A percentile compares a stretch with the other conserved stretches of the same genome.
These are phyloP conservation scores for Graphilbum ipis-grandicollis DNA, from an alignment of 2,329 filamentous ascomycete species.

Conservation along the genomic window DNA sequence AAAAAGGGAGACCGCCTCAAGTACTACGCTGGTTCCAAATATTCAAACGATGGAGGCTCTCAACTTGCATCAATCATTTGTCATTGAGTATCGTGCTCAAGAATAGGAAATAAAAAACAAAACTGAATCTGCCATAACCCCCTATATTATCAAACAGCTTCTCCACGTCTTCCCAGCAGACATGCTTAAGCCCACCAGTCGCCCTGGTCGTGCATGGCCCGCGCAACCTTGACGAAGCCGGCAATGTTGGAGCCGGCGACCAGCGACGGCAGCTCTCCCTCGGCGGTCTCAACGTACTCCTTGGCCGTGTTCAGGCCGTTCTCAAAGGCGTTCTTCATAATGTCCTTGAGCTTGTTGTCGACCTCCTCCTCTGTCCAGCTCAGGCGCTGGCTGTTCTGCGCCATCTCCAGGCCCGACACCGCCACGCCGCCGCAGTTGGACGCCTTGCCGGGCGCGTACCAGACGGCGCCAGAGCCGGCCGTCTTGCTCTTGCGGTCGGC, in stretches of 20 bases:
- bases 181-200: constrained; percentile 53
- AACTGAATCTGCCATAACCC: too few relatives aligned
- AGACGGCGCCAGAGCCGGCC: constrained; percentile 44
- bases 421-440: constrained; percentile 96
- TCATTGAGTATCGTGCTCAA: too few relatives aligned
- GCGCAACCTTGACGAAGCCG: constrained; percentile 89
- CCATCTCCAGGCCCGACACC: constrained; percentile 96
- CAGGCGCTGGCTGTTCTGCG: constrained; percentile 83
- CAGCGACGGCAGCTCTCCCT: constrained; percentile 75
- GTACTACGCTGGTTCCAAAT: too few relatives aligned
- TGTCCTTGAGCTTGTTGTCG: constrained; percentile 73
- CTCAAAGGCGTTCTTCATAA: constrained; percentile 90
- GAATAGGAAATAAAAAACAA: too few relatives aligned
- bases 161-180: not conserved
- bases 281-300: constrained; percentile 63
- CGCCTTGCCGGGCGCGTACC: constrained; percentile 95
- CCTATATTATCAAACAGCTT: not conserved
- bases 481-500: constrained; percentile 53
- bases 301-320: constrained; percentile 79
- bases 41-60: too few relatives aligned
- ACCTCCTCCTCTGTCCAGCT: constrained; percentile 82
- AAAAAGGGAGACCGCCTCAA: too few relatives aligned
- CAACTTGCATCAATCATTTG: too few relatives aligned
- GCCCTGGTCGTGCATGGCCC: constrained; percentile 90
- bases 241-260: constrained; percentile 95